Conservation (phyloP, 1,284 basidiomycete species). For the Anthracocystis panici-leucophaei region DNA sequence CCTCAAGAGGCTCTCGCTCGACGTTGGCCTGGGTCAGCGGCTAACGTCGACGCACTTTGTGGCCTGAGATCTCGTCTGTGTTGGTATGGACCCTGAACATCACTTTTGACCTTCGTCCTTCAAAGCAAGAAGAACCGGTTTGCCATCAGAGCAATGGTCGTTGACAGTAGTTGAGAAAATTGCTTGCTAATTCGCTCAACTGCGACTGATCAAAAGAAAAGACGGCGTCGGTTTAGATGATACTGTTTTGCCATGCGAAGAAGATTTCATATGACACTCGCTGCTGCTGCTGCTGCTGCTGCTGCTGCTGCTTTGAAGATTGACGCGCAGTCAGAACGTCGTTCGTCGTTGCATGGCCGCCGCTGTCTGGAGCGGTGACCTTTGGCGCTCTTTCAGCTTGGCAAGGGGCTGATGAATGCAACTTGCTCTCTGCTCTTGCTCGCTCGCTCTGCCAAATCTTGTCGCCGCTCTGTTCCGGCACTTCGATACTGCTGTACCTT, state of each 20-base stretch:
- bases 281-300: no score
- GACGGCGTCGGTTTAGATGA: conserved; percentile 20
- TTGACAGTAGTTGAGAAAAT: no score
- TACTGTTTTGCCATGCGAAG: not conserved
- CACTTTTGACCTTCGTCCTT: not conserved
- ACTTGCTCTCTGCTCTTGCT: not conserved
- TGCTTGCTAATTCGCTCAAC: conserved; percentile 43
- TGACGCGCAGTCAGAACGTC: no score
- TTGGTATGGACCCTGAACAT: not conserved
- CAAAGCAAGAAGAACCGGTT: not conserved
- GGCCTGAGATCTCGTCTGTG: not conserved
- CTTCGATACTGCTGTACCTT: not conserved
- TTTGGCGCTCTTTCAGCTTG: no score
- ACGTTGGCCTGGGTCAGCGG: conserved; percentile 13
- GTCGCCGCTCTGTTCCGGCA: not conserved
- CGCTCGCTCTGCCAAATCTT: no score
- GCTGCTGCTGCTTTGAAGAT: no score
- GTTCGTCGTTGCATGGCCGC: no score
- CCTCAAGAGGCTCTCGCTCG: not conserved
- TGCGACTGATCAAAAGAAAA: not conserved
- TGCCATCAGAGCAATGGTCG: not conserved
- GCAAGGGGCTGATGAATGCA: not conserved
- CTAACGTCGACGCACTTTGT: conserved; percentile 23
- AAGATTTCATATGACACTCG: not conserved
- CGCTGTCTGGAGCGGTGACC: no score